A percentile compares a stretch with the other conserved stretches of the same genome.
Conservation (phyloP, 2,329 filamentous ascomycete genomes). For the Penicillium sp. region DNA sequence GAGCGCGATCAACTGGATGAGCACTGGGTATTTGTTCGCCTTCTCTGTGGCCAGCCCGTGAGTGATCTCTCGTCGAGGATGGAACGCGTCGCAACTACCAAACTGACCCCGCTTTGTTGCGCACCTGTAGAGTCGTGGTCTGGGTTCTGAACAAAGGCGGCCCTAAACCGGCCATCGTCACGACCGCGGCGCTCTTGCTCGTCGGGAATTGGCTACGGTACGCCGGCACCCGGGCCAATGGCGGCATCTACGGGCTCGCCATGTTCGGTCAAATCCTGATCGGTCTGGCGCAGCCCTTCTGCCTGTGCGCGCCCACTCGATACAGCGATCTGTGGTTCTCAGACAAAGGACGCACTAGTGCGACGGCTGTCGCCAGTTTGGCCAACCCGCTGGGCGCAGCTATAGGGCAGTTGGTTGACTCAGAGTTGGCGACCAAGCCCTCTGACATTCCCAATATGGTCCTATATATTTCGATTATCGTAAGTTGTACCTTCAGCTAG, state of each 20-base stretch:
- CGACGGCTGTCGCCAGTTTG: conserved; percentile 78
- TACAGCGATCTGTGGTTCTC: conserved; percentile 97
- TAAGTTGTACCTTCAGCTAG: conserved; percentile 45
- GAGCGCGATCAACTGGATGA: conserved; percentile 86
- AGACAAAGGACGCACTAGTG: conserved; percentile 74
- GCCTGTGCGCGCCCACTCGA: conserved; percentile 79
- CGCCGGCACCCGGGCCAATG: conserved; percentile 59
- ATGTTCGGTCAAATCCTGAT: conserved; percentile 92
- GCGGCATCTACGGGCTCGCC: conserved; percentile 68
- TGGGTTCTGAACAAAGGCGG: conserved; percentile 73
- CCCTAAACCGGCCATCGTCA: conserved; percentile 73
- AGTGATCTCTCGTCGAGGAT: conserved; percentile 25
- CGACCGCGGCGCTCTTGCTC: conserved; percentile 69
- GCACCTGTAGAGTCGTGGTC: conserved; percentile 55
- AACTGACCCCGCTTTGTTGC: neutral
- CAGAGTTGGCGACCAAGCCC: conserved; percentile 65
- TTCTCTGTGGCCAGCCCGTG: conserved; percentile 71
- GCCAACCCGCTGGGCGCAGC: conserved; percentile 90
- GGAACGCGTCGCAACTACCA: neutral
- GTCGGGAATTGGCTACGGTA: conserved; percentile 90
- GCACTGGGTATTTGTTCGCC: conserved; percentile 79
- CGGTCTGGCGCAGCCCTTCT: conserved; percentile 87
- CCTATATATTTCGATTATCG: conserved; percentile 78
- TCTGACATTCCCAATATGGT: conserved; percentile 74
- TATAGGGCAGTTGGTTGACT: conserved; percentile 80